These are phyloP conservation scores for Fusarium sp. DNA, from an alignment of 2,329 filamentous ascomycete genomes.

Conservation along the genomic window DNA sequence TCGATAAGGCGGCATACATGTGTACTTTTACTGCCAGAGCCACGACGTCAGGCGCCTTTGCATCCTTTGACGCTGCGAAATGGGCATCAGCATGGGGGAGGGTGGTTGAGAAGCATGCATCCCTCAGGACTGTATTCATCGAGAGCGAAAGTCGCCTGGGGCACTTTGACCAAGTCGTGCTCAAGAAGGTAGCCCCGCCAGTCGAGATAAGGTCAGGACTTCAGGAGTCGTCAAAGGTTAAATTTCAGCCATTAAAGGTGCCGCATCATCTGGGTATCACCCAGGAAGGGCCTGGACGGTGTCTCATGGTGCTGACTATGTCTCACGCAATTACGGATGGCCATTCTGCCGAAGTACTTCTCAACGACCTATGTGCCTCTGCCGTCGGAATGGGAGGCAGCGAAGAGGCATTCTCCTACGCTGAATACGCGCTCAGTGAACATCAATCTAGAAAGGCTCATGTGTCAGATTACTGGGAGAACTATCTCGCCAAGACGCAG, in stretches of 20 bases:
- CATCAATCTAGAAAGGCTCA: neutral
- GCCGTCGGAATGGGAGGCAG: neutral
- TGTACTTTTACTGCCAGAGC: neutral
- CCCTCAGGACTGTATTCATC: neutral
- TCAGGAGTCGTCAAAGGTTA: neutral
- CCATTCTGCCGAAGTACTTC: slow-evolving; percentile 18
- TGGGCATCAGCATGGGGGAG: slow-evolving; percentile 1
- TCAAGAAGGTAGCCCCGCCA: slow-evolving; percentile 1
- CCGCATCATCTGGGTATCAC: slow-evolving; percentile 11
- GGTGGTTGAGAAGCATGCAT: neutral
- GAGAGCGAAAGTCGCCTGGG: slow-evolving; percentile 6
- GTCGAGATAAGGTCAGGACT: neutral
- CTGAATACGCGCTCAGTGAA: slow-evolving; percentile 3
- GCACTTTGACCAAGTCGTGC: slow-evolving; percentile 11
- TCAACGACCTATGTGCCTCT: slow-evolving; percentile 10
- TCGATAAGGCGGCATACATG: neutral
- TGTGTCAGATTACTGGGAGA: slow-evolving; percentile 6
- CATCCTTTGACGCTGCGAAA: neutral
- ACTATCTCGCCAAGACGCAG: neutral
- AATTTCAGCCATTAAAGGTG: neutral
- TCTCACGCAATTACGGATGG: slow-evolving; percentile 20
- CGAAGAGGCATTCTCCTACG: slow-evolving; percentile 5
- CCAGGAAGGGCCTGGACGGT: neutral
- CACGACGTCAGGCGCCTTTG: neutral
- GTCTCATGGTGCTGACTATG: neutral